Base-by-base conservation (phyloP, 2,329 filamentous ascomycete genomes). In the Talaromyces atroroseus region DNA sequence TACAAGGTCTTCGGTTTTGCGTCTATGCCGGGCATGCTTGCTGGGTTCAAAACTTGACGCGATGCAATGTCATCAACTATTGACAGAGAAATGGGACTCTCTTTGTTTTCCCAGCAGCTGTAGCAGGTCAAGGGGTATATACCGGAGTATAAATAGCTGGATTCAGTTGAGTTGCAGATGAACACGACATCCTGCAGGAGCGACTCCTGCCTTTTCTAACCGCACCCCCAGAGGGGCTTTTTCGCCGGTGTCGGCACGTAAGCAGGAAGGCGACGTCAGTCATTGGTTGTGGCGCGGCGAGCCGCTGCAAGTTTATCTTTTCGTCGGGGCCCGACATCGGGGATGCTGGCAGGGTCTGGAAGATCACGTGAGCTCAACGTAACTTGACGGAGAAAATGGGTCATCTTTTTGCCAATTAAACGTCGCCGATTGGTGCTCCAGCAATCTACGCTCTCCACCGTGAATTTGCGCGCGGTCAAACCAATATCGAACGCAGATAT, bases 1-100 rank as follows among this genome's bases (percentile, higher is more conserved):
- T 97, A 97, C 70, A 96, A 82, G 66, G 92, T 96, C 76, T 86
- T 86, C 55, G 89, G 90, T 62, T 80, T 82, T 72, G 80, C 79
- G 64, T 87, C 85, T 65, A 83, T 83, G 69, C 80, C 82, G 71
- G 90, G 90, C 90, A 95, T 54, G 66, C 73, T 84, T 79, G 66
- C 21, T 46, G 38, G 40, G 46, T 49, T 34, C 26, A 21, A 26
- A 55, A 20, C 10, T 24, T 47, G 38, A 54, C 45, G 29, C 29
- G 32, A 54, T 40, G n/a, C 21, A 48, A 48, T 26, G 20, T 48
- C 45, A 16, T 32, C 45, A 32, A 20, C 26, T 18, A 14, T n/a
- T 49, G 18, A 20, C 26, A 40, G 34, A 32, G 21, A 36, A 49
- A 49, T 11, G 5, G 10, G 45, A 29, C 24, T n/a, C n/a, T 8